Evolutionary conservation across 768 basidiomycete genomes (phyloP), one percentile per base, ranked within the genome.

Genomic region (Epithele typhae): DNA sequence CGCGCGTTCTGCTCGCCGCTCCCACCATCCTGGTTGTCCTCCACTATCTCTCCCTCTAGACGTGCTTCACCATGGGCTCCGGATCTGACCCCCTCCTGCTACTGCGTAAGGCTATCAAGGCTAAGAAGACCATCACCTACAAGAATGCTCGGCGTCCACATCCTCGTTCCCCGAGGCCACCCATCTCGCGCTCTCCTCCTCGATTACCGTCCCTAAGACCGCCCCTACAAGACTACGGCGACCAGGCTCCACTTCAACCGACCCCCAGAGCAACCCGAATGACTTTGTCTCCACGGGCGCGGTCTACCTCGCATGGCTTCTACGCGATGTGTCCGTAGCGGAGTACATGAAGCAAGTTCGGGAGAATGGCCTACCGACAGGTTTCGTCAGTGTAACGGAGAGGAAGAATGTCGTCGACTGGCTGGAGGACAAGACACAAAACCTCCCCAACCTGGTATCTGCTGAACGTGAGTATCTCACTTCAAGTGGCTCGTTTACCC

Each of bases 311-410:
- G 84, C 87, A 23, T 98, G 85, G 87, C 68, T 82, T 3, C 73
- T 86, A 25, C 72, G 79, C 37, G 87, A 90, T 61, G 78, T 80
- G 0, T 72, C 80, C 0, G 80, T 82, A 24, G 87, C 85, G 14
- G 91, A 94, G 54, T 98, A 98, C 68, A 82, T 95, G 79, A 86
- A 84, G 60, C 83, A 87, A 57, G 84, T 85, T 2, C 73, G 89
- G 45, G 86, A 87, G 58, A 75, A 75, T 35, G 87, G 89, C 1
- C 67, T 92, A 24, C 72, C 79, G 2, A 76, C 81, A 32, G 84
- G 85, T 7, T 79, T 92, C 61, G 90, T 97, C 32, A 83, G 87
- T 55, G 81, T 92, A 25, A 90, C 91, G 3, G 93, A 96, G 66
- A 72, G 93, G 51, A 91, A 88, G 69, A 74, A 74, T 37, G 82